phyloP scores from a whole-genome alignment of 768 basidiomycete genomes.

The Termitomyces sp. region DNA sequence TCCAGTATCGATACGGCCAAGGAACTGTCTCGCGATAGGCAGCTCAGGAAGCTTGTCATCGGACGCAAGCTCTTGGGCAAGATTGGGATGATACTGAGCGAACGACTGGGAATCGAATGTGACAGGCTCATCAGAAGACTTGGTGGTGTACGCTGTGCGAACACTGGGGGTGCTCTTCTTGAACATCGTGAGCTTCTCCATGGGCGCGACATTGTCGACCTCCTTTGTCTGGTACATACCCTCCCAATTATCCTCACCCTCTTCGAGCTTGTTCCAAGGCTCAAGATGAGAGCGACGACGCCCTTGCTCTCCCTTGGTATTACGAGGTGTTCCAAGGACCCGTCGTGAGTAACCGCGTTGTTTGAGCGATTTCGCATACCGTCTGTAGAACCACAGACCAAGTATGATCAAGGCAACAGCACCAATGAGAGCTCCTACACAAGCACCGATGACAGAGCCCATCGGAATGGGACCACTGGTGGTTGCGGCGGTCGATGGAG shows the following conservation, averaged over 20 bases:
- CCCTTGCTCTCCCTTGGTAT: constrained; percentile 33
- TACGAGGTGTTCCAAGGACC: constrained; percentile 28
- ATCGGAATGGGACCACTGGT: constrained; percentile 31
- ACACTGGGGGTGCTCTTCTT: constrained; percentile 51
- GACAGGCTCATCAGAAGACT: constrained; percentile 34
- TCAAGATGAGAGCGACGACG: constrained; percentile 41
- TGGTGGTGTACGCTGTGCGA: constrained; percentile 45
- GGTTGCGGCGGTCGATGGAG: constrained; percentile 16
- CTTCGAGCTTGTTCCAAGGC: constrained; percentile 55
- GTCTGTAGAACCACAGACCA: constrained; percentile 49
- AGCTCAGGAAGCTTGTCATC: constrained; percentile 18
- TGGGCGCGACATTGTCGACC: constrained; percentile 38
- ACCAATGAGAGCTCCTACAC: constrained; percentile 57
- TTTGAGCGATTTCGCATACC: constrained; percentile 39
- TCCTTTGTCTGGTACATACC: constrained; percentile 39
- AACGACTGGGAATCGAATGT: constrained; percentile 43
- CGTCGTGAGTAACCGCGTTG: constrained; percentile 20
- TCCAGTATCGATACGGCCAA: constrained; percentile 36
- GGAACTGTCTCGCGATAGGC: constrained; percentile 38
- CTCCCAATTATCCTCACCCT: constrained; percentile 43
- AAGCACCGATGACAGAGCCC: constrained; percentile 57
- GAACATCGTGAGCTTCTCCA: constrained; percentile 66
- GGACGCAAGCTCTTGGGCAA: constrained; percentile 47
- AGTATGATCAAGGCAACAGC: constrained; percentile 44
- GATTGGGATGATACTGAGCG: constrained; percentile 51